Percentiles rank a stretch among this genome's conserved stretches.
Conservation (phyloP, 805 yeast genomes). For the Wickerhamiella parazyma region DNA sequence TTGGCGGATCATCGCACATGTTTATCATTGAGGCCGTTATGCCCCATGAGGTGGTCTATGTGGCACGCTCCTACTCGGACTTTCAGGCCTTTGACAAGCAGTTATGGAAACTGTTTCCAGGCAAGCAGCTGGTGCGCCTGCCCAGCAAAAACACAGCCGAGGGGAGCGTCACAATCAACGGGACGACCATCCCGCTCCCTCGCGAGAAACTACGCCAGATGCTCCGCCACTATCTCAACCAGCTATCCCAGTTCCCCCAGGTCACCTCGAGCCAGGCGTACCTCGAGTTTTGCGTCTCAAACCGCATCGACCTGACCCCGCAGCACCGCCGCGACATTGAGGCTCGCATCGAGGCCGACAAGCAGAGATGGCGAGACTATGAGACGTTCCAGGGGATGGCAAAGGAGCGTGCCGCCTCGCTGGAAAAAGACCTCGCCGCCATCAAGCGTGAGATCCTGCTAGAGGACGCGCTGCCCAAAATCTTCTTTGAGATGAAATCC, state of each 20-base stretch:
- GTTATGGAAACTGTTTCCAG: conserved; percentile 49
- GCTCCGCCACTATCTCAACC: conserved; percentile 55
- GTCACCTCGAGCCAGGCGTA: conserved; percentile 41
- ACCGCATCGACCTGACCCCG: conserved; percentile 29
- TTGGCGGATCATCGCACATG: conserved; percentile 14
- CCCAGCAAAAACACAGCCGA: conserved; percentile 37
- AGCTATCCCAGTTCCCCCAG: conserved; percentile 40
- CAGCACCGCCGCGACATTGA: conserved; percentile 43
- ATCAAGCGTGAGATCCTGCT: conserved; percentile 43
- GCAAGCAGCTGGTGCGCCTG: conserved; percentile 43
- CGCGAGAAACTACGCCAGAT: conserved; percentile 70
- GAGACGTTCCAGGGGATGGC: conserved; percentile 61
- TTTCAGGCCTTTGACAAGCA: conserved; percentile 44
- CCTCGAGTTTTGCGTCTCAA: conserved; percentile 37
- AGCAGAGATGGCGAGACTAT: conserved; percentile 47
- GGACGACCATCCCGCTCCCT: conserved; percentile 28
- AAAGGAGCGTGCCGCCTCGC: conserved; percentile 37
- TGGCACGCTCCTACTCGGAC: conserved; percentile 52
- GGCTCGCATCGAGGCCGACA: conserved; percentile 47
- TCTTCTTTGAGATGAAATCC: conserved; percentile 54
- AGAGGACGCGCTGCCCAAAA: conserved; percentile 40
- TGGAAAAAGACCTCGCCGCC: conserved; percentile 44
- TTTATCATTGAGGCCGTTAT: conserved; percentile 22
- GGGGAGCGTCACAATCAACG: conserved; percentile 11
- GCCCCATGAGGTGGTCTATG: conserved; percentile 30